A percentile compares a stretch with the other conserved stretches of the same genome.
phyloP scores from a whole-genome alignment of 768 basidiomycete genomes.

The Lactarius vividus region DNA sequence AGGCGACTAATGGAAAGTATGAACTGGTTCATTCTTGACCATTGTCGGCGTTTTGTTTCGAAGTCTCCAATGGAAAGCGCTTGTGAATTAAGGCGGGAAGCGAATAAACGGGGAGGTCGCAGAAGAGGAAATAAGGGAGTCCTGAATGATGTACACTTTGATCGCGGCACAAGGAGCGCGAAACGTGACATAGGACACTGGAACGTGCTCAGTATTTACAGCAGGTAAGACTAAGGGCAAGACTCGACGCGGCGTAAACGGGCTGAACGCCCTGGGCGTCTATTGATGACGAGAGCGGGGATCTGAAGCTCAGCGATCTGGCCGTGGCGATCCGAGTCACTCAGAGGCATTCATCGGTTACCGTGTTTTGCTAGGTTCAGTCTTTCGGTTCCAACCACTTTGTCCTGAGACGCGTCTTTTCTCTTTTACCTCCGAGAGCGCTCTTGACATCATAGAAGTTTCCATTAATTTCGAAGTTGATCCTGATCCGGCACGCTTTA shows the following conservation, averaged over 20 bases:
- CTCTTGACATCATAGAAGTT: constrained; percentile 1
- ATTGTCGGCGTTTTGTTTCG: neutral
- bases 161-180: neutral
- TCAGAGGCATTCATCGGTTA: neutral
- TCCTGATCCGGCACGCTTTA: constrained; percentile 9
- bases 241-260: neutral
- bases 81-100: neutral
- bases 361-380: neutral
- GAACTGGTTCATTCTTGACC: neutral
- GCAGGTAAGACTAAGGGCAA: neutral
- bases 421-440: neutral
- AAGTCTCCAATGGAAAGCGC: too few species aligned
- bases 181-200: constrained; percentile 10
- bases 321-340: neutral
- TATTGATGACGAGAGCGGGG: constrained; percentile 7
- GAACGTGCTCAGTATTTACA: neutral
- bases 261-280: neutral
- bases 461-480: constrained; percentile 8
- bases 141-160: neutral
- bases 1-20: neutral
- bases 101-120: neutral
- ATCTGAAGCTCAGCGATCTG: constrained; percentile 10
- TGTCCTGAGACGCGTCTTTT: neutral
- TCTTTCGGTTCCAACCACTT: constrained; percentile 1
- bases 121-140: neutral